Evolutionary conservation across 257 asterid genomes (phyloP).

Genomic region (Jacaranda mimosifolia): DNA sequence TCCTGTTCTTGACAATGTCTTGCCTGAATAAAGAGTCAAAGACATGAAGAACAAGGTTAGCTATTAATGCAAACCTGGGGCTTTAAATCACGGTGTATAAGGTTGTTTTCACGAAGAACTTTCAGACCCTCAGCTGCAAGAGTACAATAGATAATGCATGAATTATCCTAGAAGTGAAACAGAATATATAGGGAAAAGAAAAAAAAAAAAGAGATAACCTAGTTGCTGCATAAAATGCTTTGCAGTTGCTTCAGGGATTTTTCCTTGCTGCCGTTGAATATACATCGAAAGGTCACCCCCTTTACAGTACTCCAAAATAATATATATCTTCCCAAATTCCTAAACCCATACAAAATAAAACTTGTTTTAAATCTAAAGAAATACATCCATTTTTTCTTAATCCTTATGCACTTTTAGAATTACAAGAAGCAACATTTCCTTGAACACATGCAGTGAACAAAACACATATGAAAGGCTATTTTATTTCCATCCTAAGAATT

Average conservation of each 20-base stretch:
- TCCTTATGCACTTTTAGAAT: background rate
- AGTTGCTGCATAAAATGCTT: slow-evolving; percentile 94
- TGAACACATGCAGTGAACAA: slow-evolving; percentile 5
- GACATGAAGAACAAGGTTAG: slow-evolving; percentile 10
- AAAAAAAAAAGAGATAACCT: slow-evolving; percentile 49
- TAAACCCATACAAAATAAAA: slow-evolving; percentile 42
- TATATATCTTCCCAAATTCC: slow-evolving; percentile 91
- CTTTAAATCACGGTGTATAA: slow-evolving; percentile 92
- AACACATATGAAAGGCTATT: background rate
- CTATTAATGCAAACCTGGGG: slow-evolving; percentile 77
- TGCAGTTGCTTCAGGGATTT: slow-evolving; percentile 83
- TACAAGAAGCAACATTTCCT: background rate
- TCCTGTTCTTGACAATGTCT: background rate
- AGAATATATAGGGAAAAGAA: slow-evolving; percentile 16
- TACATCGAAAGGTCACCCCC: slow-evolving; percentile 93
- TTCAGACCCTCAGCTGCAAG: slow-evolving; percentile 88
- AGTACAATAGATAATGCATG: slow-evolving; percentile 23
- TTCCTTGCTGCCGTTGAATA: slow-evolving; percentile 76
- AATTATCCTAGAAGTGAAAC: slow-evolving; percentile 14
- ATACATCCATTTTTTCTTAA: slow-evolving; percentile 8
- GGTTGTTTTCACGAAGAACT: slow-evolving; percentile 81
- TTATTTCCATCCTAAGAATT: slow-evolving; percentile 10
- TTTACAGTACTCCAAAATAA: slow-evolving; percentile 88
- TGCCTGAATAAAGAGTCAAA: slow-evolving; percentile 9
- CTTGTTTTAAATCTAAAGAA: slow-evolving; percentile 27